Conservation (phyloP, 129 eudicot species). For the Apium graveolens region DNA sequence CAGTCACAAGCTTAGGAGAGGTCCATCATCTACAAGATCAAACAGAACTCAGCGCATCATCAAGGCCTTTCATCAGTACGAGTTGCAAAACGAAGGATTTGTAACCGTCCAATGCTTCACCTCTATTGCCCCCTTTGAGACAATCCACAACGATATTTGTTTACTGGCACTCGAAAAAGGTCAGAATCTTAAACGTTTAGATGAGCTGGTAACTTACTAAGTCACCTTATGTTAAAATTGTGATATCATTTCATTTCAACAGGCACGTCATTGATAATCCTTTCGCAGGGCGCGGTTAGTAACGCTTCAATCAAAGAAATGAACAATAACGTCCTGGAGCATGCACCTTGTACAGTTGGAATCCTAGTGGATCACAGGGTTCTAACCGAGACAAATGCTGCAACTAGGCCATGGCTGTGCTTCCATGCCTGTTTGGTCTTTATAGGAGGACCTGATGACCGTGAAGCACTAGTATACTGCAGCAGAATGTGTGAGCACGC, state of each 20-base stretch:
- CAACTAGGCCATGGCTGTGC: conserved; percentile 2
- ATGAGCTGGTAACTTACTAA: background rate
- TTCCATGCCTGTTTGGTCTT: conserved; percentile 15
- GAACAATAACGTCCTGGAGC: conserved; percentile 10
- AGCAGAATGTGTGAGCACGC: conserved; percentile 18
- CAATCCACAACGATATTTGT: conserved; percentile 22
- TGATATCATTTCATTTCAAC: background rate
- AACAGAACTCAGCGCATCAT: conserved; percentile 18
- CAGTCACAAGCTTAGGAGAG: conserved; percentile 12
- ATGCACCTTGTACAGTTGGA: conserved; percentile 20
- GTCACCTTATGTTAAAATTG: background rate
- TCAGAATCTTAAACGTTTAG: background rate
- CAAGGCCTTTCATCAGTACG: conserved; percentile 20
- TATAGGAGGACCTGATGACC: conserved; percentile 22
- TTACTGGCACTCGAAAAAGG: conserved; percentile 17
- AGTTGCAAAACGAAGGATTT: conserved; percentile 9
- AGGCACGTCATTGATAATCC: conserved; percentile 15
- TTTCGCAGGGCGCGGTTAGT: conserved; percentile 6
- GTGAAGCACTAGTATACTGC: conserved; percentile 17
- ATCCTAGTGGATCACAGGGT: conserved; percentile 12
- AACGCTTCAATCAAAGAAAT: conserved; percentile 7
- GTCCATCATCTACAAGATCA: conserved; percentile 14
- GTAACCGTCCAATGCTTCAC: conserved; percentile 15
- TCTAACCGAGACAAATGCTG: background rate
- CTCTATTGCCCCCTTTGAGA: conserved; percentile 17